Evolutionary conservation across 495 filamentous ascomycete genomes (phyloP).

Genomic region (Lasiosphaeria hispida): DNA sequence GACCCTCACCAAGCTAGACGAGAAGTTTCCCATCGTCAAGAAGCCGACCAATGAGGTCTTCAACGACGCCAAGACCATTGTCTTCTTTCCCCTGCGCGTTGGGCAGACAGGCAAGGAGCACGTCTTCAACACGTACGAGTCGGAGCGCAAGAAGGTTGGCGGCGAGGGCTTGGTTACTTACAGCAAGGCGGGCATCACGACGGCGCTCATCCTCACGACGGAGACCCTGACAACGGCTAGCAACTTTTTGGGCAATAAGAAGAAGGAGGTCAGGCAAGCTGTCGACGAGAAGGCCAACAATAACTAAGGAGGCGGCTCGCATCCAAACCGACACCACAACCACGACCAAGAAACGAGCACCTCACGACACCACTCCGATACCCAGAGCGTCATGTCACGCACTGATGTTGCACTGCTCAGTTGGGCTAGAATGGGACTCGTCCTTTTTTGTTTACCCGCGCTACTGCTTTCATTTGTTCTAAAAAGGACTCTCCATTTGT

Average conservation of each 20-base stretch:
- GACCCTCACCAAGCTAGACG: slow-evolving; percentile 71
- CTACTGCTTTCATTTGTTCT: too few species aligned
- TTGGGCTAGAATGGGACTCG: too few species aligned
- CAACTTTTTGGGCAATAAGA: slow-evolving; percentile 55
- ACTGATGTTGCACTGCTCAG: too few species aligned
- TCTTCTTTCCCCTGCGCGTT: slow-evolving; percentile 64
- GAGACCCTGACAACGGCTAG: slow-evolving; percentile 62
- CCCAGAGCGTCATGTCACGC: too few species aligned
- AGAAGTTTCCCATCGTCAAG: slow-evolving; percentile 81
- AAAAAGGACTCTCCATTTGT: too few species aligned
- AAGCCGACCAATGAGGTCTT: slow-evolving; percentile 78
- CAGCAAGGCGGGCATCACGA: slow-evolving; percentile 73
- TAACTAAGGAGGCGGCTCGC: slow-evolving; percentile 9
- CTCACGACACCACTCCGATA: too few species aligned
- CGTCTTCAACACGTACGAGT: slow-evolving; percentile 65
- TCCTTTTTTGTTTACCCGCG: too few species aligned
- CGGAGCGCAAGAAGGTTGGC: slow-evolving; percentile 74
- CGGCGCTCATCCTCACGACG: slow-evolving; percentile 65
- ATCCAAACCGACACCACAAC: too few species aligned
- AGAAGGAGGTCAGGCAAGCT: slow-evolving; percentile 58
- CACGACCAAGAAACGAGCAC: too few species aligned
- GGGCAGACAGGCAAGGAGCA: slow-evolving; percentile 72
- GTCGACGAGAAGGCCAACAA: slow-evolving; percentile 42
- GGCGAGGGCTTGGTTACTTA: slow-evolving; percentile 64
- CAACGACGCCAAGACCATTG: slow-evolving; percentile 59